phyloP scores from a whole-genome alignment of 116 monocot genomes.

The Iris pallida region DNA sequence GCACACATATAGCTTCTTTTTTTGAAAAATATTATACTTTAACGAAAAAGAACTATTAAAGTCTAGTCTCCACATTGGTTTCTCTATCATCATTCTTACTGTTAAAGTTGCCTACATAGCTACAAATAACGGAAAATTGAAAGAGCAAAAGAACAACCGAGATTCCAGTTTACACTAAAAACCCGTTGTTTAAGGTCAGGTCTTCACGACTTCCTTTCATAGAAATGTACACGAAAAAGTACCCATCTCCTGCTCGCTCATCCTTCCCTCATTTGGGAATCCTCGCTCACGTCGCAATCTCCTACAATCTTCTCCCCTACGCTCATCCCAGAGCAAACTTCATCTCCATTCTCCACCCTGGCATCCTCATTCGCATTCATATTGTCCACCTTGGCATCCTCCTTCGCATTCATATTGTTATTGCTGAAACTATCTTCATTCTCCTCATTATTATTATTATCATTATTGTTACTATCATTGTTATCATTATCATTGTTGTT shows the following conservation, averaged over 20 bases:
- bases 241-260: not conserved
- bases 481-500: slow-evolving; percentile 6
- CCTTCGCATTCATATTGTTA: slow-evolving; percentile 14
- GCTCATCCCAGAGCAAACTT: slow-evolving; percentile 35
- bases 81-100: too few relatives aligned
- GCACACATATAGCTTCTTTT: too few relatives aligned
- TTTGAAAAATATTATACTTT: too few relatives aligned
- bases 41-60: too few relatives aligned
- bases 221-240: too few relatives aligned
- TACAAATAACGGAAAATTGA: too few relatives aligned
- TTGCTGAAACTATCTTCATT: slow-evolving; percentile 8
- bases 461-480: slow-evolving; percentile 1
- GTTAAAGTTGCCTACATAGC: too few relatives aligned
- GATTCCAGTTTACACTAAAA: too few relatives aligned
- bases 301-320: not conserved
- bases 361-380: not conserved
- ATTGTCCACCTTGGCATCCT: slow-evolving; percentile 20
- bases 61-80: too few relatives aligned
- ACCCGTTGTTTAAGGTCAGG: too few relatives aligned
- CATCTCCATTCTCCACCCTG: not conserved
- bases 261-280: slow-evolving; percentile 13
- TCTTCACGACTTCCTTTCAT: too few relatives aligned
- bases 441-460: slow-evolving; percentile 1
- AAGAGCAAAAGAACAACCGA: too few relatives aligned
- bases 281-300: slow-evolving; percentile 1